Conservation (phyloP, 495 filamentous ascomycete genomes). For the Penicillium atrosanguineum region DNA sequence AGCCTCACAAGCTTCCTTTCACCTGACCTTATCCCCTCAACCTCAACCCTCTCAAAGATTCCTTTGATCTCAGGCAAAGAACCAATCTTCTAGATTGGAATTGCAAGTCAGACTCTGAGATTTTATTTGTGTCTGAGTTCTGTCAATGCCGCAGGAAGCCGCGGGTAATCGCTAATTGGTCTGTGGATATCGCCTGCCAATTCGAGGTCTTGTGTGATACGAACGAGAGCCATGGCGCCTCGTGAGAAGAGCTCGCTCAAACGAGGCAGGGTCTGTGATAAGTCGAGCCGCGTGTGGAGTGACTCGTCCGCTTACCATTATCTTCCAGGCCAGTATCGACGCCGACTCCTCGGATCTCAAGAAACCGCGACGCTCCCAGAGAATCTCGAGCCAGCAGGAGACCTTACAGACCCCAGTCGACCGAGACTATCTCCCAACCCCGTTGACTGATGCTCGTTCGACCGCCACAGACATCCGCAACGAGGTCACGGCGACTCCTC, state of each 20-base stretch:
- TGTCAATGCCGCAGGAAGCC: constrained; percentile 10
- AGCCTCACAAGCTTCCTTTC: constrained; percentile 3
- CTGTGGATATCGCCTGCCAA: constrained; percentile 10
- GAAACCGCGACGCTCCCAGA: constrained; percentile 52
- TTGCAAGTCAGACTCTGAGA: neutral
- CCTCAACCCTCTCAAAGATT: neutral
- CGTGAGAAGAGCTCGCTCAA: constrained; percentile 55
- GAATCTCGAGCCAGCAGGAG: constrained; percentile 51
- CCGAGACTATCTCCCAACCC: constrained; percentile 75
- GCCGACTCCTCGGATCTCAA: constrained; percentile 45
- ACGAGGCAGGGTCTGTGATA: constrained; percentile 42
- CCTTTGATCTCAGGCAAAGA: neutral
- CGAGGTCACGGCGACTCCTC: constrained; percentile 70
- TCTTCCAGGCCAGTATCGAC: constrained; percentile 36
- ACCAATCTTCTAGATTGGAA: neutral
- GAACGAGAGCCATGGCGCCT: constrained; percentile 41
- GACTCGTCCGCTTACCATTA: neutral
- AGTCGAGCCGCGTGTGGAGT: neutral
- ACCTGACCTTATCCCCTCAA: neutral
- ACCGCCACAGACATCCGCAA: constrained; percentile 63
- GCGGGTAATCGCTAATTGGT: constrained; percentile 17
- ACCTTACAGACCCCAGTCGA: constrained; percentile 58
- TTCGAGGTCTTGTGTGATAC: constrained; percentile 6
- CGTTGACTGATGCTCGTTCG: constrained; percentile 66
- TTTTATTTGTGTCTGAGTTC: neutral